Evolutionary conservation across 202 grass and related monocot species (phyloP), one percentile per base, ranked within the genome.

Genomic region (Saccharum hybrid): DNA sequence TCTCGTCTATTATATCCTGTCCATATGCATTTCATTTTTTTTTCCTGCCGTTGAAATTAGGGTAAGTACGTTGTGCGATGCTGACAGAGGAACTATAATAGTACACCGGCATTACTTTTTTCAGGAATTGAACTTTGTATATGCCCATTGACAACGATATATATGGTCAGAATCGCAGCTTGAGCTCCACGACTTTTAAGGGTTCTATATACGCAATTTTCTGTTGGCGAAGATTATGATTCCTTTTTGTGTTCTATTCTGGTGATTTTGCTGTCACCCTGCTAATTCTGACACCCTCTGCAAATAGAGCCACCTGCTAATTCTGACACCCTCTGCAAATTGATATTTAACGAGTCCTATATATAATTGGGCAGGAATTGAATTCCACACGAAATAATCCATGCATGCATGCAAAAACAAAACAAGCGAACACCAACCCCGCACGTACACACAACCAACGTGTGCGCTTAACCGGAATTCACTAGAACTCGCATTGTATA

Each of bases 401-500:
- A 51, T 37, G 68, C 21, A 54, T 73, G 28, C 28, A 36, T 6
- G 18, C 38, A 49, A 49, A 37, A 67, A 60, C 8, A 42, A 13
- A 67, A 60, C 8, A 42, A n/a, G 67, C 38, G 38, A 82, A 46
- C 38, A 72, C 56, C 85, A 61, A 67, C 72, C 46, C 78, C 78
- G 63, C 54, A 60, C 73, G 74, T 59, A 68, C 67, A 71, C 26
- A 75, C 70, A 74, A 39, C 38, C 49, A 75, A 60, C 70, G 41
- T 68, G 70, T 68, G 63, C 41, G 15, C 52, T 19, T 18, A 16
- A 12, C 71, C 70, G 30, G 84, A 60, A 68, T n/a, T 39, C 40
- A 10, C 54, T 71, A 39, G 46, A 72, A 21, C 66, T 21, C 10
- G 30, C 62, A 9, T 59, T 4, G 45, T 48, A 11, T 45, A 10